Conservation (phyloP, 2,329 filamentous ascomycete genomes). For the Zopfia rhizophila region DNA sequence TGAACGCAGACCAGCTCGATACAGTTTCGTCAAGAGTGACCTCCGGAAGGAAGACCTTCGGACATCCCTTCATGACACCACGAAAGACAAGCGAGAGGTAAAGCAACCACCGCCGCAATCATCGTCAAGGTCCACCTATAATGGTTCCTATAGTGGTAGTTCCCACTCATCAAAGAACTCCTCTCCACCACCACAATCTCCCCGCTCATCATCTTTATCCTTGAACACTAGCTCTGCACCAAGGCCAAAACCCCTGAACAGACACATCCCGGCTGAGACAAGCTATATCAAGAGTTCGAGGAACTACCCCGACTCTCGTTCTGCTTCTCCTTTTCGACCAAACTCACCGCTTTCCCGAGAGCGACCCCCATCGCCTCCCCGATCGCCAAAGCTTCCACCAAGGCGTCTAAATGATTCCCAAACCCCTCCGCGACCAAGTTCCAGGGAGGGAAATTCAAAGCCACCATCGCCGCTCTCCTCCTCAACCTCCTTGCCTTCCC, state of each 20-base stretch:
- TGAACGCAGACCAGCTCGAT: constrained; percentile 47
- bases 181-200: constrained; percentile 38
- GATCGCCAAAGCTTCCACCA: constrained; percentile 42
- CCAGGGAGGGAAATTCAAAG: constrained; percentile 33
- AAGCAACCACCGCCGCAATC: constrained; percentile 28
- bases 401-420: constrained; percentile 35
- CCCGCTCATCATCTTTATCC: constrained; percentile 45
- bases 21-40: constrained; percentile 53
- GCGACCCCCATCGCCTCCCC: constrained; percentile 30
- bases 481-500: constrained; percentile 27
- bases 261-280: constrained; percentile 28
- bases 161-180: constrained; percentile 38
- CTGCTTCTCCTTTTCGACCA: constrained; percentile 31
- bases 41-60: constrained; percentile 47
- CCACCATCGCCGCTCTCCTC: constrained; percentile 40
- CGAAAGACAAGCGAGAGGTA: constrained; percentile 26
- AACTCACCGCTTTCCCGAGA: constrained; percentile 38
- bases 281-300: constrained; percentile 22
- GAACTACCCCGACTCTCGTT: constrained; percentile 25
- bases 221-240: constrained; percentile 28
- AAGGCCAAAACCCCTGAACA: constrained; percentile 1
- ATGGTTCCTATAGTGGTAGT: constrained; percentile 11
- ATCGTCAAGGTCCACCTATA: constrained; percentile 25
- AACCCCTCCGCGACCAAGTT: constrained; percentile 38
- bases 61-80: constrained; percentile 34